Evolutionary conservation across 371 early-diverging fungal species (phyloP), one percentile per base, ranked within the genome.

Genomic region (Mortierella polycephala): DNA sequence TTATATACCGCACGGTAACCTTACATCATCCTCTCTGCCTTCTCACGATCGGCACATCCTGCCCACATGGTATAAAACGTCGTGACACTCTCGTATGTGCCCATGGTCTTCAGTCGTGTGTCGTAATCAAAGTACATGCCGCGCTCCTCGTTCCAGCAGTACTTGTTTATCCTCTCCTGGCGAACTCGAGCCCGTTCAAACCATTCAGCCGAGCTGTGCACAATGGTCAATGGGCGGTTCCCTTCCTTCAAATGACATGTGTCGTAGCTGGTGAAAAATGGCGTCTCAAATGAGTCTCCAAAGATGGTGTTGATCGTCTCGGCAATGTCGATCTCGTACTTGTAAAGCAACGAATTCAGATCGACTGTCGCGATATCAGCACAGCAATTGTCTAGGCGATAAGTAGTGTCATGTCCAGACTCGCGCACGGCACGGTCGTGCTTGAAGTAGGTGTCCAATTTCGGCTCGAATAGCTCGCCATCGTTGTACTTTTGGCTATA

Each of bases 341-440:
- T 96, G 92, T 94, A 97, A 66, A 98, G 82, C 37, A 98, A 84
- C 37, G 91, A 81, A 82, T 96, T 97, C 61, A 98, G 82, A 71
- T 98, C 99, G 54, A 98, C 88, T 0, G 98, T 96, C 7, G 94
- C 95, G 68, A 98, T 83, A 66, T 94, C 86, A 0, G 98, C 99
- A 81, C 97, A 96, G 30, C 91, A 85, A 50, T 92, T 91, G 71
- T 99, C 99, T 50, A 95, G 91, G 2, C 98, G 89, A 76, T 98
- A 98, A 14, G 98, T 95, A 0, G 98, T 98, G 80, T 98, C 98
- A 82, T 98, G 98, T 10, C 98, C 99, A 13, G 96, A 95, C 83
- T 98, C 98, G 50, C 99, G 91, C 5, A 97, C 98, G 0, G 98
- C 98, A 12, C 99, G 91, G 71, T 99, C 99, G 75, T 99, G 98